Evolutionary conservation across 148 eudicot genomes (phyloP).

Genomic region (Talinum fruticosum): DNA sequence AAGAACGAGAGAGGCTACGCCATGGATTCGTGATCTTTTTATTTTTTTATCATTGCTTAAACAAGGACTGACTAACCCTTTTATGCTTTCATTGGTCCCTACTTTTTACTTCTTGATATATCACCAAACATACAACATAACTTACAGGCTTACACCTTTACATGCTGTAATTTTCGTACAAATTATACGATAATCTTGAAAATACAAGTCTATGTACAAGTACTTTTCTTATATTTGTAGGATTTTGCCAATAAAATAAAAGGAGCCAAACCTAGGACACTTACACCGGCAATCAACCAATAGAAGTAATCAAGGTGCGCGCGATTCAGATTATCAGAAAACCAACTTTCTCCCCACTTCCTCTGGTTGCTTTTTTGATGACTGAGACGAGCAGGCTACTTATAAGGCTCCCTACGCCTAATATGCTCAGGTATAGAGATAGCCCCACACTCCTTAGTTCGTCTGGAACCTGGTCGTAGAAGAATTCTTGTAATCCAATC

Average conservation of each 20-base stretch:
- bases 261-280: slow-evolving; percentile 13
- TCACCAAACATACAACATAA: too few species aligned
- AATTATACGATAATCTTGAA: too few species aligned
- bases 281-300: slow-evolving; percentile 54
- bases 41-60: too few species aligned
- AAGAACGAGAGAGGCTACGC: too few species aligned
- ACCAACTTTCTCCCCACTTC: slow-evolving; percentile 46
- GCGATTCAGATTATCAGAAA: slow-evolving; percentile 46
- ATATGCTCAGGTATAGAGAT: slow-evolving; percentile 49
- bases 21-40: too few species aligned
- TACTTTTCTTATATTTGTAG: background rate
- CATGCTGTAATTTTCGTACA: too few species aligned
- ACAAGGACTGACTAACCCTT: too few species aligned
- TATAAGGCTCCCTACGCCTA: slow-evolving; percentile 56
- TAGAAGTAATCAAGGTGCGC: slow-evolving; percentile 68
- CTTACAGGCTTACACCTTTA: too few species aligned
- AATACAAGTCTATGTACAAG: background rate
- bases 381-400: slow-evolving; percentile 50
- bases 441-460: slow-evolving; percentile 56
- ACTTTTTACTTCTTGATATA: too few species aligned
- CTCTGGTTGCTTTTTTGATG: slow-evolving; percentile 34
- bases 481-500: slow-evolving; percentile 69
- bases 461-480: slow-evolving; percentile 56
- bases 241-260: slow-evolving; percentile 15
- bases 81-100: too few species aligned